Percentiles rank a stretch among this genome's conserved stretches.
phyloP scores from a whole-genome alignment of 139 green algal species.

The Limnomonas spitsbergensis region DNA sequence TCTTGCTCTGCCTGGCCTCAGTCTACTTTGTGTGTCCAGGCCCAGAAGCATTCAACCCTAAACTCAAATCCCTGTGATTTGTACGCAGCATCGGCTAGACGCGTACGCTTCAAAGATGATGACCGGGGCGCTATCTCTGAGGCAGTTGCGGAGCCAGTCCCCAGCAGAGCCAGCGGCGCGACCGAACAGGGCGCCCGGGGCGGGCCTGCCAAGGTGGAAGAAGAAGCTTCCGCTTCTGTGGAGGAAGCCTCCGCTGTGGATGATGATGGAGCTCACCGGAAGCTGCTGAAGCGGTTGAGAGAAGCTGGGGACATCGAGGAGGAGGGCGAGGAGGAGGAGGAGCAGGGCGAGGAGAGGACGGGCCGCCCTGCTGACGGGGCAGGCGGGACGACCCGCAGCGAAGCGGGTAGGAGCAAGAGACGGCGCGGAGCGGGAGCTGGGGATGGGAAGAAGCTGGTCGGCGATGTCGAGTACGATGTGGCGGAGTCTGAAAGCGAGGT shows the following conservation, averaged over 20 bases:
- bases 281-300: slow-evolving; percentile 6
- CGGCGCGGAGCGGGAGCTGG: background rate
- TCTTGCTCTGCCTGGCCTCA: background rate
- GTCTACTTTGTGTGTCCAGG: slow-evolving; percentile 4
- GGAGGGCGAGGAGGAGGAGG: background rate
- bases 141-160: too few relatives aligned
- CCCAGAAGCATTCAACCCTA: too few relatives aligned
- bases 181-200: too few relatives aligned
- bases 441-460: background rate
- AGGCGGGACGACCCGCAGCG: background rate
- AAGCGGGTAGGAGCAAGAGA: background rate
- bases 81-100: too few relatives aligned
- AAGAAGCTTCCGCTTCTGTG: too few relatives aligned
- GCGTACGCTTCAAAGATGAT: too few relatives aligned
- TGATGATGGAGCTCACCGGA: background rate
- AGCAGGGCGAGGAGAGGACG: background rate
- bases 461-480: background rate
- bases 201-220: too few relatives aligned
- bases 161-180: too few relatives aligned
- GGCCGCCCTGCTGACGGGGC: background rate
- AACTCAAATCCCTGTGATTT: too few relatives aligned
- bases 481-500: slow-evolving; percentile 15
- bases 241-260: slow-evolving; percentile 13
- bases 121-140: too few relatives aligned
- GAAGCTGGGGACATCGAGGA: background rate